These are phyloP conservation scores for Phytophthora syringae DNA, from an alignment of 352 stramenopile genomes.

Conservation along the genomic window DNA sequence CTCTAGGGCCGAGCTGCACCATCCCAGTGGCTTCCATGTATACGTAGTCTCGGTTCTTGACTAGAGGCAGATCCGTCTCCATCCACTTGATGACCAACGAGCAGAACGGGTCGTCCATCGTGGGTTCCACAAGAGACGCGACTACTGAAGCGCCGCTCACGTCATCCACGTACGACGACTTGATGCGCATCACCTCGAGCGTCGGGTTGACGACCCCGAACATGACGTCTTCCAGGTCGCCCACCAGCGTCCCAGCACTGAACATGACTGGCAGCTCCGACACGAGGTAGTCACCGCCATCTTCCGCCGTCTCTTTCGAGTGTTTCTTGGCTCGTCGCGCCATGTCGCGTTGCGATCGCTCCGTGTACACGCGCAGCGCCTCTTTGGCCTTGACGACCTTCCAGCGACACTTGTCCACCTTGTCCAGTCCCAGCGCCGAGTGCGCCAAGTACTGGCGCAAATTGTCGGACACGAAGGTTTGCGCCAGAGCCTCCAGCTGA, in stretches of 20 bases:
- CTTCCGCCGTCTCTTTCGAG: slow-evolving; percentile 5
- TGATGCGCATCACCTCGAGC: slow-evolving; percentile 46
- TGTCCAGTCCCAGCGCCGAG: slow-evolving; percentile 26
- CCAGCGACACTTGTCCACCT: slow-evolving; percentile 43
- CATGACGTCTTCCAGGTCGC: slow-evolving; percentile 48
- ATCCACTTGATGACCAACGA: slow-evolving; percentile 47
- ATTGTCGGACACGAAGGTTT: slow-evolving; percentile 43
- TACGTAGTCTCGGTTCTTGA: slow-evolving; percentile 54
- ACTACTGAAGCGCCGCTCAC: slow-evolving; percentile 48
- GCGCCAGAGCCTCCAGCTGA: slow-evolving; percentile 31
- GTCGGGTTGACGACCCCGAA: slow-evolving; percentile 45
- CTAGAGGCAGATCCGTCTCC: slow-evolving; percentile 37
- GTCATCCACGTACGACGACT: slow-evolving; percentile 53
- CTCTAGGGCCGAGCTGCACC: slow-evolving; percentile 35
- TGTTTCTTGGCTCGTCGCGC: slow-evolving; percentile 23
- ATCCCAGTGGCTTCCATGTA: slow-evolving; percentile 60
- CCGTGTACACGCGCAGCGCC: slow-evolving; percentile 34
- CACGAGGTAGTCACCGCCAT: slow-evolving; percentile 13
- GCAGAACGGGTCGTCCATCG: slow-evolving; percentile 58
- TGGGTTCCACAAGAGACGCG: slow-evolving; percentile 47
- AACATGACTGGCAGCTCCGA: slow-evolving; percentile 37
- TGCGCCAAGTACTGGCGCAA: slow-evolving; percentile 47
- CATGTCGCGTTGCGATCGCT: slow-evolving; percentile 37
- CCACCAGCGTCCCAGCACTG: slow-evolving; percentile 36
- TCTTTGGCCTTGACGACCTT: slow-evolving; percentile 43